A percentile compares a stretch with the other conserved stretches of the same genome.
phyloP scores from a whole-genome alignment of 2,329 filamentous ascomycete genomes.

The Aspergillus tanneri region DNA sequence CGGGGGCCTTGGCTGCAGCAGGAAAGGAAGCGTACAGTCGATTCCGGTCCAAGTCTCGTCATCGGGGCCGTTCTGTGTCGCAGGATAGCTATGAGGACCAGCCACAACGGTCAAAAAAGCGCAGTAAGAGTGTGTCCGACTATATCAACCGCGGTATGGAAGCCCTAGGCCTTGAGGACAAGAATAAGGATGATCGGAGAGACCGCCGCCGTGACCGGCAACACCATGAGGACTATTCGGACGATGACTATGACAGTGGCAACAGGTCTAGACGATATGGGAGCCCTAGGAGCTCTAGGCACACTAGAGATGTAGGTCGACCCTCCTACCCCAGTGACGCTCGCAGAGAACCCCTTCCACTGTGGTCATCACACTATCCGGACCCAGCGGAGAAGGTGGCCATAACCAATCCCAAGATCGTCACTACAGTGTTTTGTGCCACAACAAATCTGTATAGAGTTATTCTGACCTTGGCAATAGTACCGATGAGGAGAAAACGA shows the following conservation, averaged over 20 bases:
- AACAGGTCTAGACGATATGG: slow-evolving; percentile 26
- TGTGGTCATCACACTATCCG: slow-evolving; percentile 24
- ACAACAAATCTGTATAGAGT: slow-evolving; percentile 36
- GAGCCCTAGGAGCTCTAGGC: slow-evolving; percentile 30
- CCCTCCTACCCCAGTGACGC: slow-evolving; percentile 27
- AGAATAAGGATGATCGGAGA: slow-evolving; percentile 27
- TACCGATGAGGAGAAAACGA: slow-evolving; percentile 67
- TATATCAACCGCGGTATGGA: slow-evolving; percentile 47
- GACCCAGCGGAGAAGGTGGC: slow-evolving; percentile 20
- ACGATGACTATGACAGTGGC: slow-evolving; percentile 3
- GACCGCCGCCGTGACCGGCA: slow-evolving; percentile 34
- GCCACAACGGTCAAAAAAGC: slow-evolving; percentile 48
- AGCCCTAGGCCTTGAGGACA: slow-evolving; percentile 44
- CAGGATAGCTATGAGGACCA: slow-evolving; percentile 55
- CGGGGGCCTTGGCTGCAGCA: slow-evolving; percentile 47
- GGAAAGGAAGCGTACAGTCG: slow-evolving; percentile 49
- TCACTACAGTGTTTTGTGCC: slow-evolving; percentile 12
- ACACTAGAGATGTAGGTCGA: slow-evolving; percentile 48
- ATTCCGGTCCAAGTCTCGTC: slow-evolving; percentile 44
- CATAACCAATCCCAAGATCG: slow-evolving; percentile 9
- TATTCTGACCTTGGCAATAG: slow-evolving; percentile 57
- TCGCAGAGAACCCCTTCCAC: slow-evolving; percentile 18
- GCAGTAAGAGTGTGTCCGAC: slow-evolving; percentile 49
- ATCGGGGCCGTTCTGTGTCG: slow-evolving; percentile 46
- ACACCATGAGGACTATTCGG: slow-evolving; percentile 25